Base-by-base conservation (phyloP, 2,329 filamentous ascomycete species). In the Penicillium concentricum region DNA sequence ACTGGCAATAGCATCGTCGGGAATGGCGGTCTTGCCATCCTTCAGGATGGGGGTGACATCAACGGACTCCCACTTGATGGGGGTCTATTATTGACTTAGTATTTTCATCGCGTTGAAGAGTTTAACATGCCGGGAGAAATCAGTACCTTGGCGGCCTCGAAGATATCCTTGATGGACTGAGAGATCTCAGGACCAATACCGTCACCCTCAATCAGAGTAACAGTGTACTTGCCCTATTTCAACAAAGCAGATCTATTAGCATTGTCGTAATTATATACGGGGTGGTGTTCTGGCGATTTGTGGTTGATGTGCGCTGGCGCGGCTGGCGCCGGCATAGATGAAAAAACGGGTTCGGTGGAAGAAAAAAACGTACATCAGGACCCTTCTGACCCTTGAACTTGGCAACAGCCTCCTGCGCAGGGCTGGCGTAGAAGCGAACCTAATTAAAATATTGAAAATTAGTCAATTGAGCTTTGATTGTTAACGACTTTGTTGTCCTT, bases 121-220 rank as follows among this genome's bases (percentile, higher is more conserved):
- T 48, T 48, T 20, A 26, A 35, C 18, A 43, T 57, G 43, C 51
- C 51, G 44, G 28, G 37, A 48, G 50, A 44, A 37, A 45, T 38
- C 32, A 43, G 61, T 81, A 96, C 93, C 78, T 95, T 90, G 71
- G 94, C 94, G 70, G 94, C 94, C 71, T 87, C 84, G 82, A 97
- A 99, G 80, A 99, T 99, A 78, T 97, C 91, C 87, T 97, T 99
- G 74, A 99, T 92, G 49, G 94, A 95, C 79, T 96, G 88, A 65
- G 94, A 87, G 75, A 99, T 99, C 82, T 99, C 93, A 64, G 94
- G 94, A 61, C 94, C 94, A 76, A 99, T 99, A 76, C 94, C 94
- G 74, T 99, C 95, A 80, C 95, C 94, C 84, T 99, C 95, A 67
- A 99, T 99, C 79, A 99, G 83, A 70, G 91, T 93, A 72, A 99